Evolutionary conservation across 169 alveolate species (phyloP).

Genomic region (Neospora caninum): DNA sequence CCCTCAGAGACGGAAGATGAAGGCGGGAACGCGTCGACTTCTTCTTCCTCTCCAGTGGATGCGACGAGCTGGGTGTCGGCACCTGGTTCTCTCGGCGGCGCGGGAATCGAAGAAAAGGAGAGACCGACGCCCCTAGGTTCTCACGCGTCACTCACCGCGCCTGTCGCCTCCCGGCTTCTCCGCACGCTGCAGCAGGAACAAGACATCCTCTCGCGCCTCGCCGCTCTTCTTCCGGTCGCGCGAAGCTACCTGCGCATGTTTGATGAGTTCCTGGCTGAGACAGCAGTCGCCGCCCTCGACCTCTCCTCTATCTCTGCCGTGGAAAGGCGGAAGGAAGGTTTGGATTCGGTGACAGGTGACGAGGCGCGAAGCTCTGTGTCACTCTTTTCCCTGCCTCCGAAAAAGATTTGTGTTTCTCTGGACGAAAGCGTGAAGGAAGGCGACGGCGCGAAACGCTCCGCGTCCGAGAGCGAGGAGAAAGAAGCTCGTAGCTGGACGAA

Average conservation of each 20-base stretch:
- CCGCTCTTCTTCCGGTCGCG: neutral
- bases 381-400: neutral
- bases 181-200: neutral
- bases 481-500: neutral
- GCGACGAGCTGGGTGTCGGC: too few species aligned
- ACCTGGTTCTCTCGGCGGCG: too few species aligned
- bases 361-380: neutral
- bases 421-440: neutral
- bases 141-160: neutral
- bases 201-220: neutral
- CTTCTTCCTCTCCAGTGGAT: neutral
- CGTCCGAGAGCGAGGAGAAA: neutral
- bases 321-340: too few species aligned
- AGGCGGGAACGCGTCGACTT: neutral
- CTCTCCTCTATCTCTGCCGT: neutral
- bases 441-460: neutral
- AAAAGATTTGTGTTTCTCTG: neutral
- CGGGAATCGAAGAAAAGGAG: neutral
- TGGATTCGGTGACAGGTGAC: neutral
- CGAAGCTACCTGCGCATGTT: neutral
- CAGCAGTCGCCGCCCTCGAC: neutral
- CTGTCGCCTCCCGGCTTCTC: neutral
- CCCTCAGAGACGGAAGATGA: neutral
- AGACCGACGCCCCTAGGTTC: neutral
- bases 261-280: neutral